Base-by-base conservation (phyloP, 305 asterid species). In the Coffea humblotiana region DNA sequence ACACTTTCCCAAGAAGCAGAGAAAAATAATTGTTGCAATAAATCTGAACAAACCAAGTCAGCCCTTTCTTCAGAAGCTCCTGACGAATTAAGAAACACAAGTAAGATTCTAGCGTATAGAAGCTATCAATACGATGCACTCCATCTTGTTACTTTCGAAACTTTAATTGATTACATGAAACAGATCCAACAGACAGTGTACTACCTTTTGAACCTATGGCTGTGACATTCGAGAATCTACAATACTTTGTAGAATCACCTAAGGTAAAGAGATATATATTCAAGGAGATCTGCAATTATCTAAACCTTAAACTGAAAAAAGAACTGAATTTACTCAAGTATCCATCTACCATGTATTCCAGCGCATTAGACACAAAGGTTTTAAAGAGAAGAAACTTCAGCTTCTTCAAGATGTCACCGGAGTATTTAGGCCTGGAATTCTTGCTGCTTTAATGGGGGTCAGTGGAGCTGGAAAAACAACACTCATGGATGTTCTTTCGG, bases 401-500 rank as follows among this genome's bases (percentile, higher is more conserved):
- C 40, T 83, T 54, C 86, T 84, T 77, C 1, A 75, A 67, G 84
- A 72, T 77, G 65, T 84, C 25, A 84, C 84, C 3, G 69, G 84
- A 8, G 68, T 83, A 45, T 79, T 83, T 71, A 76, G 86, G 27
- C 83, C 54, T 49, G 54, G 54, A 10, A 16, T 49, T 49, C 86
- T 70, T 78, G 79, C 77, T 16, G 77, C 77, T 10, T 12, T 49
- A 49, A 49, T 49, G 54, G 54, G 77, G 5, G 78, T 83, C 37
- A 83, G 86, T 76, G 86, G 86, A 48, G 83, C 86, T 64, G 83
- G 83, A 66, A 83, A 83, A 80, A 83, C 86, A 51, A 83, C 83
- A 21, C 86, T 83, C 47, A 76, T 83, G 69, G 86, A 83, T 66
- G 86, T 83, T 51, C 80, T 83, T 27, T 74, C 86, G 6, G 83